A percentile compares a stretch with the other conserved stretches of the same genome.
Evolutionary conservation across 306 rosid genomes (phyloP).

Genomic region (Rosa persica): DNA sequence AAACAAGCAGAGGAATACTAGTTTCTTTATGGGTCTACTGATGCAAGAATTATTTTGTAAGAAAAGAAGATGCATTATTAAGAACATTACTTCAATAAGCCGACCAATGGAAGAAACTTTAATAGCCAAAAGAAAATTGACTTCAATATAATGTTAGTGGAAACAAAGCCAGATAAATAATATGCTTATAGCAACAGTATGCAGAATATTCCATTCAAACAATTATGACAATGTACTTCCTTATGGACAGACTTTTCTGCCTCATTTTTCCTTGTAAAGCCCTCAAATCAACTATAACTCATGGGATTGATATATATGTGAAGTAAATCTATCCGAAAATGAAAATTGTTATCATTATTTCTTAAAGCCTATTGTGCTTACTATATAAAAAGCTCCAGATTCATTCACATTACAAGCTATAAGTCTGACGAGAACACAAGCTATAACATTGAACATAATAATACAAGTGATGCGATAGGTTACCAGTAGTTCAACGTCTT

Average conservation of each 20-base stretch:
- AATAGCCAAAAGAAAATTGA: background rate
- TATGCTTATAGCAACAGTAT: background rate
- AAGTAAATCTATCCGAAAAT: background rate
- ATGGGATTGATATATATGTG: background rate
- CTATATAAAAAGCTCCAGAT: background rate
- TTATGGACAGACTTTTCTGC: background rate
- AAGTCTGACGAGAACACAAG: background rate
- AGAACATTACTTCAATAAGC: background rate
- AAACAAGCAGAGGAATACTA: background rate
- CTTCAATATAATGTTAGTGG: background rate
- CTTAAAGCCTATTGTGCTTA: background rate
- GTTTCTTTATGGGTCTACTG: background rate
- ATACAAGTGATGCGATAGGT: slow-evolving; percentile 14
- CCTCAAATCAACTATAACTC: background rate
- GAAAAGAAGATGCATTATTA: background rate
- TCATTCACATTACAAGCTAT: background rate
- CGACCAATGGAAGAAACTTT: background rate
- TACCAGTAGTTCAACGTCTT: slow-evolving; percentile 91
- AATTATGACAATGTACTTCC: background rate
- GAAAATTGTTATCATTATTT: background rate
- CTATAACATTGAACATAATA: background rate
- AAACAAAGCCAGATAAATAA: background rate
- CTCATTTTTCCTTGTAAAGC: background rate
- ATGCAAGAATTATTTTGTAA: background rate
- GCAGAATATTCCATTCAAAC: background rate